phyloP scores from a whole-genome alignment of 805 yeast genomes.

The Blastobotrys parvus region DNA sequence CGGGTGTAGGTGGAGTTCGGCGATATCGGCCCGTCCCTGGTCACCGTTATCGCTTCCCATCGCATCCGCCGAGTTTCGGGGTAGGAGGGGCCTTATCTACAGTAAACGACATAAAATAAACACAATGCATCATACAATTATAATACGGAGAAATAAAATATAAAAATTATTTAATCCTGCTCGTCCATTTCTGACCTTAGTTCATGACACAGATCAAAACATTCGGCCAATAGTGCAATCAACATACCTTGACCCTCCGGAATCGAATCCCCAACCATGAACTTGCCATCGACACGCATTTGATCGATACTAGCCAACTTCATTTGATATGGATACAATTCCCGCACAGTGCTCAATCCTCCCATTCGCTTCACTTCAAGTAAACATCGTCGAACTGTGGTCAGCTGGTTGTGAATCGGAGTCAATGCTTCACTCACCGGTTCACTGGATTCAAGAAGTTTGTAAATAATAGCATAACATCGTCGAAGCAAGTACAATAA shows the following conservation, averaged over 20 bases:
- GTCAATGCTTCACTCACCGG: conserved; percentile 92
- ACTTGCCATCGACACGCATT: conserved; percentile 82
- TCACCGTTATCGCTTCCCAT: too few relatives aligned
- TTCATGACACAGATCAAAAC: conserved; percentile 90
- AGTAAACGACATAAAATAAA: too few relatives aligned
- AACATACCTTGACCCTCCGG: conserved; percentile 99
- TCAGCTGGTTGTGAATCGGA: conserved; percentile 86
- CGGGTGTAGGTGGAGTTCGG: too few relatives aligned
- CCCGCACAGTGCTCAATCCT: conserved; percentile 80
- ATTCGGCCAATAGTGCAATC: conserved; percentile 82
- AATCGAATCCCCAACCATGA: conserved; percentile 74
- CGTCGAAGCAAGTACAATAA: conserved; percentile 75
- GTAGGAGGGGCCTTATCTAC: background rate
- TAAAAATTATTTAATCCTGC: too few relatives aligned
- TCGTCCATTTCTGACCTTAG: conserved; percentile 78
- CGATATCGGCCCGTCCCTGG: too few relatives aligned
- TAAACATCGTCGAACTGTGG: conserved; percentile 84
- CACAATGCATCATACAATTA: too few relatives aligned
- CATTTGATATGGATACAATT: conserved; percentile 91
- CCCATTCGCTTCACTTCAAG: conserved; percentile 88
- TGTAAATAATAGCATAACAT: conserved; percentile 84
- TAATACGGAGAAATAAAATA: too few relatives aligned
- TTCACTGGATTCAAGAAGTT: conserved; percentile 82
- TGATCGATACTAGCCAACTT: conserved; percentile 87
- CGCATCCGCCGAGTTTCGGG: background rate